Evolutionary conservation across 495 filamentous ascomycete genomes (phyloP), one percentile per base, ranked within the genome.

Genomic region (Staphylotrichum longicolle): DNA sequence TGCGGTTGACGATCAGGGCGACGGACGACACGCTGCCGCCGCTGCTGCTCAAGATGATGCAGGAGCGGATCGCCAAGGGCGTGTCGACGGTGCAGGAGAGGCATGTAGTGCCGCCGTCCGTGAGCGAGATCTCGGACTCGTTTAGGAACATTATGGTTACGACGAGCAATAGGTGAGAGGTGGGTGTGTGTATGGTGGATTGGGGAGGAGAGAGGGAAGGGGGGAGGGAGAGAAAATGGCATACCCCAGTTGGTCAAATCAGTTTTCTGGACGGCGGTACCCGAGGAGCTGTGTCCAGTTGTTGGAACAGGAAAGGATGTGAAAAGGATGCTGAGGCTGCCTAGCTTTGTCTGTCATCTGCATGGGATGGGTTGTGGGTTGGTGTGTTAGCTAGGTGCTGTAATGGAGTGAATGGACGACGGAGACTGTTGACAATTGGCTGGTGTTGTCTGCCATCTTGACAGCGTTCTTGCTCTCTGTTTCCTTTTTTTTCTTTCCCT

Each of bases 1-100:
- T 93, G 65, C 92, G 95, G 14, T 80, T 96, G 57, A 99, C 95
- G 4, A 88, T 99, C 62, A 82, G 95, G 54, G 95, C 95, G 11
- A 99, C 95, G 3, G 91, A 98, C 64, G 95, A 98, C 65, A 80
- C 75, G 11, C 88, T 97, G 3, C 91, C 94, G 12, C 86, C 88
- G 11, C 80, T 91, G 35, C 68, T 99, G 57, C 77, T 90, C 62
- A 93, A 89, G 69, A 73, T 91, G 55, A 95, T 98, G 91, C 88
- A 94, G 70, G 90, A 93, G 67, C 80, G 85, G 61, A 74, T 97
- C 51, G 79, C 85, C 30, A 58, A 63, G 32, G 82, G 82, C 3
- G 60, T 79, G 42, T 78, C 79, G 40, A 83, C 74, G 44, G 51
- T 49, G 30, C 68, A 68, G 9, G 75, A 81, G 34, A 63, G 64